A percentile compares a stretch with the other conserved stretches of the same genome.
Conservation (phyloP, 371 early-diverging fungal genomes). For the Capillidium rhysosporum region DNA sequence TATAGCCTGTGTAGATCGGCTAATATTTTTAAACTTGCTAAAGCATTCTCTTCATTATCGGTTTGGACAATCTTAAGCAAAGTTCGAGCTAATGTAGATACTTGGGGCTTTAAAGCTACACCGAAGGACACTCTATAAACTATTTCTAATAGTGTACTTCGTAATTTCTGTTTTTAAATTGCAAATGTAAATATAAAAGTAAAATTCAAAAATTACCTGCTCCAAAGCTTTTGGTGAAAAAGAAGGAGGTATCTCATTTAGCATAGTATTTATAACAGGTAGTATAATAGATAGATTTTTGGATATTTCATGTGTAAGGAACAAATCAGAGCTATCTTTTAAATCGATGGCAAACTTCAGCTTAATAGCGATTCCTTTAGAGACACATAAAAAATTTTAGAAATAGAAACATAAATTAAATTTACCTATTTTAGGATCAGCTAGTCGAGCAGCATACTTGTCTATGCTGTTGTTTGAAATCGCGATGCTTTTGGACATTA, state of each 20-base stretch:
- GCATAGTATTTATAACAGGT: conserved; percentile 60
- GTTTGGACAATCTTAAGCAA: conserved; percentile 57
- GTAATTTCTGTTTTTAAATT: conserved; percentile 45
- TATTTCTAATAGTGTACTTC: conserved; percentile 78
- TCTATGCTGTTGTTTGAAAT: no score
- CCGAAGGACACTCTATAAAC: conserved; percentile 81
- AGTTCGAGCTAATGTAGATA: conserved; percentile 28
- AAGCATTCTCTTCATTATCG: conserved; percentile 96
- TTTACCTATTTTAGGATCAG: conserved; percentile 13
- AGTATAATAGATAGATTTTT: conserved; percentile 11
- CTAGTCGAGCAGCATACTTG: conserved; percentile 19
- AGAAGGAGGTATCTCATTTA: conserved; percentile 54
- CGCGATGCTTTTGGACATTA: no score
- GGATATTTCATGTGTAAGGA: neutral
- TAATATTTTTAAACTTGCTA: conserved; percentile 76
- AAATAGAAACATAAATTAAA: neutral
- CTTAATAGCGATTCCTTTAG: neutral
- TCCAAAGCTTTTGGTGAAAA: conserved; percentile 60
- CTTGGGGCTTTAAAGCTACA: conserved; percentile 44
- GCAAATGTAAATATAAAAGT: neutral
- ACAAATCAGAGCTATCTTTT: neutral
- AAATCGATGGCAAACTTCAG: neutral
- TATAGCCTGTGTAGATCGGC: conserved; percentile 83
- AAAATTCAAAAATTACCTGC: conserved; percentile 32
- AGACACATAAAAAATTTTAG: neutral